Percentiles rank a stretch among this genome's conserved stretches.
Conservation (phyloP, 306 rosid genomes). For the Cyclanthera cordifolia region DNA sequence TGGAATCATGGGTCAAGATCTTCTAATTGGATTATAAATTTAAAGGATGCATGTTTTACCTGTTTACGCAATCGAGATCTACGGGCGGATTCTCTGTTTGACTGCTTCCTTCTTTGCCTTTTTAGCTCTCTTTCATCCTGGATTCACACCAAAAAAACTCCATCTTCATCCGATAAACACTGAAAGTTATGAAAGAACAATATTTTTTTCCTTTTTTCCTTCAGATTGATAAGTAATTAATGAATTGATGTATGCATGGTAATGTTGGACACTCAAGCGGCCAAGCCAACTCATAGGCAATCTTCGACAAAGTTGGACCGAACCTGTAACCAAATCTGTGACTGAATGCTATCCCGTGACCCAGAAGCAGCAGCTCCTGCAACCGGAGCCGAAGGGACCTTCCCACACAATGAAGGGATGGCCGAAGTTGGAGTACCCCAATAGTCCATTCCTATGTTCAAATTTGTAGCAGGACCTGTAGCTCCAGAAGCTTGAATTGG, state of each 20-base stretch:
- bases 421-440: slow-evolving; percentile 74
- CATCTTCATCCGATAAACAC: background rate
- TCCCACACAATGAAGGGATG: slow-evolving; percentile 57
- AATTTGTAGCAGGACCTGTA: slow-evolving; percentile 81
- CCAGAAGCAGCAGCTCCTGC: slow-evolving; percentile 69
- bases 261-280: background rate
- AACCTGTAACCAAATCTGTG: slow-evolving; percentile 92
- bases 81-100: slow-evolving; percentile 96
- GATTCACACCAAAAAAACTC: slow-evolving; percentile 15
- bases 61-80: slow-evolving; percentile 96
- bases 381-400: slow-evolving; percentile 71
- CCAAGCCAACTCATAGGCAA: background rate
- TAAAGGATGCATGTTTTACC: slow-evolving; percentile 26
- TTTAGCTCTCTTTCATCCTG: slow-evolving; percentile 97
- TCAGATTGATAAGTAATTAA: background rate
- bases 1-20: slow-evolving; percentile 15
- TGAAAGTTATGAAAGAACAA: background rate
- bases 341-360: slow-evolving; percentile 72
- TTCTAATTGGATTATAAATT: slow-evolving; percentile 1
- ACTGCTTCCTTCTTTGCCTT: slow-evolving; percentile 91
- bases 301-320: slow-evolving; percentile 4
- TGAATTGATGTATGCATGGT: background rate
- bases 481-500: slow-evolving; percentile 63
- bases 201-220: background rate
- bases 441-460: slow-evolving; percentile 97